Percentiles rank a stretch among this genome's conserved stretches.
Conservation (phyloP, 352 stramenopile genomes). For the Phytophthora pseudosyringae region DNA sequence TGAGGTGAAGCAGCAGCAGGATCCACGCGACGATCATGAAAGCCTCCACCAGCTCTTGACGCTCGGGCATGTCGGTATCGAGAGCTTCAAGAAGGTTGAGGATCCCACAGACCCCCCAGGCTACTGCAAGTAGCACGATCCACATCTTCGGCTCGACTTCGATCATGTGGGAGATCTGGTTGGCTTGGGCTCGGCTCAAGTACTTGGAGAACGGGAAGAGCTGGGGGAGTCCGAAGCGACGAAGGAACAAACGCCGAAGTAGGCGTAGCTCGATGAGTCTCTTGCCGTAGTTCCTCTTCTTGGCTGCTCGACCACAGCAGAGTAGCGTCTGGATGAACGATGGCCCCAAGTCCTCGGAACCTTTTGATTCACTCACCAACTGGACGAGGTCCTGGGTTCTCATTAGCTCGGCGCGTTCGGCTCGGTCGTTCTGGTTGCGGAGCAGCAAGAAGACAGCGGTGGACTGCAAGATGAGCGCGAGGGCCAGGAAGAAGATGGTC, state of each 20-base stretch:
- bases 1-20: slow-evolving; percentile 41
- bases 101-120: slow-evolving; percentile 43
- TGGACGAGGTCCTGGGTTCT: slow-evolving; percentile 40
- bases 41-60: slow-evolving; percentile 34
- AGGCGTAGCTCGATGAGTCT: slow-evolving; percentile 40
- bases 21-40: slow-evolving; percentile 47
- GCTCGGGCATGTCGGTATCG: slow-evolving; percentile 25
- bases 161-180: slow-evolving; percentile 80
- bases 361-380: slow-evolving; percentile 2
- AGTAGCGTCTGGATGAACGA: slow-evolving; percentile 18
- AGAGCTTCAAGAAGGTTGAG: slow-evolving; percentile 24
- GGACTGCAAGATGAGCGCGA: slow-evolving; percentile 56
- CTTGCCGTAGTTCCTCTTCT: slow-evolving; percentile 20
- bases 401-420: slow-evolving; percentile 51
- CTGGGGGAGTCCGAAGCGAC: slow-evolving; percentile 45
- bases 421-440: slow-evolving; percentile 40
- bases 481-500: slow-evolving; percentile 56
- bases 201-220: slow-evolving; percentile 78
- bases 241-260: slow-evolving; percentile 52
- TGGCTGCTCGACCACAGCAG: slow-evolving; percentile 17
- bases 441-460: slow-evolving; percentile 48
- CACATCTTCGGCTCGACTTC: slow-evolving; percentile 73
- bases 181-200: slow-evolving; percentile 68
- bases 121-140: slow-evolving; percentile 53
- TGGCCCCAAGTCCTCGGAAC: not conserved